Evolutionary conservation across 169 alveolate genomes (phyloP).

Genomic region (Plasmodium berghei): DNA sequence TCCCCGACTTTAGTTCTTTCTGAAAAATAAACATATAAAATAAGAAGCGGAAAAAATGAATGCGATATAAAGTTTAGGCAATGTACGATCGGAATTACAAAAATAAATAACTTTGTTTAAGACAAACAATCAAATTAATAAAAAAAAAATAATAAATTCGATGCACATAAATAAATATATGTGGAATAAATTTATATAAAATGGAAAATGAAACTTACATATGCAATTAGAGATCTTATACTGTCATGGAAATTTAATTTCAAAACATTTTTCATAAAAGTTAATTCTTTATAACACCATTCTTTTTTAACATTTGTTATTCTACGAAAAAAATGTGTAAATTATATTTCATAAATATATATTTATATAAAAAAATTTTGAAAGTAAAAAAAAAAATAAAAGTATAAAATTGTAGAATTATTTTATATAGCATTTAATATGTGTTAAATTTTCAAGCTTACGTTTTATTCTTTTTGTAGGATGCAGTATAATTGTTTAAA

Average conservation of each 20-base stretch:
- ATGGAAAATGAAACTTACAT: slow-evolving; percentile 20
- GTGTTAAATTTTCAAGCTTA: not conserved
- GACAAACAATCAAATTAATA: too few relatives aligned
- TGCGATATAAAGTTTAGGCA: too few relatives aligned
- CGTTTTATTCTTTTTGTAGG: slow-evolving; percentile 66
- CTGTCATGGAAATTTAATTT: slow-evolving; percentile 66
- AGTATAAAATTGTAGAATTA: not conserved
- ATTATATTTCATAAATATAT: not conserved
- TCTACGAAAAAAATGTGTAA: slow-evolving; percentile 20
- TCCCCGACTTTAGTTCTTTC: slow-evolving; percentile 57
- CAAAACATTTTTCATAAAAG: slow-evolving; percentile 59
- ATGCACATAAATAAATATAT: not conserved
- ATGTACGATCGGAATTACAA: too few relatives aligned
- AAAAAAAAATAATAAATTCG: too few relatives aligned
- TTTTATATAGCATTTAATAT: not conserved
- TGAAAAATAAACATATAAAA: not conserved
- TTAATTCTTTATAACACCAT: slow-evolving; percentile 70
- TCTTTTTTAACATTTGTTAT: slow-evolving; percentile 70
- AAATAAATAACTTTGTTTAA: too few relatives aligned
- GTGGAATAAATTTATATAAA: not conserved
- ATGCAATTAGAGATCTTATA: slow-evolving; percentile 64
- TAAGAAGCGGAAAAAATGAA: not conserved
- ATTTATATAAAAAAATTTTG: not conserved
- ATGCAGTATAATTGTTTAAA: slow-evolving; percentile 29
- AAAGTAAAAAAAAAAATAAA: not conserved